These are phyloP conservation scores for Bruguiera hainesii DNA, from an alignment of 441 rosid genomes.

Conservation along the genomic window DNA sequence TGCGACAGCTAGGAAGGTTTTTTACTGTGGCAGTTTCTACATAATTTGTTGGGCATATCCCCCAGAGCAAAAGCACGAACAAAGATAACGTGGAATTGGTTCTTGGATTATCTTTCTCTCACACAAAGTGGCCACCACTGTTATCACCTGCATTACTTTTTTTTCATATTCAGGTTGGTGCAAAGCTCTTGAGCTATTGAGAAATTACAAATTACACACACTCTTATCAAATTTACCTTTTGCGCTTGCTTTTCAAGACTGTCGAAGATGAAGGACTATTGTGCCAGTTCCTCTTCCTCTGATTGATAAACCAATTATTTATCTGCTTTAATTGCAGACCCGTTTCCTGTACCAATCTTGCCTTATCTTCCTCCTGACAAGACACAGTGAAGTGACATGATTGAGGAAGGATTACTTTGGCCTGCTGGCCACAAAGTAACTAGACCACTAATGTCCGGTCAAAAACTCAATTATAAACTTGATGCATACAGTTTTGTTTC, in stretches of 20 bases:
- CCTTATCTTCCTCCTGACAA: slow-evolving; percentile 95
- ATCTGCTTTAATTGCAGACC: slow-evolving; percentile 96
- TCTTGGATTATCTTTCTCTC: slow-evolving; percentile 19
- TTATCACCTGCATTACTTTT: slow-evolving; percentile 95
- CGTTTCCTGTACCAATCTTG: slow-evolving; percentile 88
- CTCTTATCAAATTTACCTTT: slow-evolving; percentile 52
- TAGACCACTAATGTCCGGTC: slow-evolving; percentile 21
- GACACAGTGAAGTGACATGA: neutral
- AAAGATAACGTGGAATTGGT: neutral
- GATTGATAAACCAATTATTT: slow-evolving; percentile 98
- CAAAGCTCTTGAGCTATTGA: slow-evolving; percentile 16
- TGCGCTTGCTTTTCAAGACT: slow-evolving; percentile 77
- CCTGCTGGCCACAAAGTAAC: slow-evolving; percentile 4
- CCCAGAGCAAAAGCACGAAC: slow-evolving; percentile 6
- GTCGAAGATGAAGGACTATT: slow-evolving; percentile 92
- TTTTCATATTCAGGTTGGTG: slow-evolving; percentile 36
- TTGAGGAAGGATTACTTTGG: neutral
- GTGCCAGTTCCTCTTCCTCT: slow-evolving; percentile 97
- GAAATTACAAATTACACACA: neutral
- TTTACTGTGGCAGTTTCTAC: slow-evolving; percentile 9
- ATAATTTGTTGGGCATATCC: slow-evolving; percentile 13
- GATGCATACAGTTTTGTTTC: neutral
- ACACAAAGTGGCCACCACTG: slow-evolving; percentile 53
- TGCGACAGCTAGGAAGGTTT: slow-evolving; percentile 11
- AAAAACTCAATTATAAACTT: slow-evolving; percentile 4